Percentiles rank a stretch among this genome's conserved stretches.
Conservation (phyloP, 306 rosid genomes). For the Abrus precatorius region DNA sequence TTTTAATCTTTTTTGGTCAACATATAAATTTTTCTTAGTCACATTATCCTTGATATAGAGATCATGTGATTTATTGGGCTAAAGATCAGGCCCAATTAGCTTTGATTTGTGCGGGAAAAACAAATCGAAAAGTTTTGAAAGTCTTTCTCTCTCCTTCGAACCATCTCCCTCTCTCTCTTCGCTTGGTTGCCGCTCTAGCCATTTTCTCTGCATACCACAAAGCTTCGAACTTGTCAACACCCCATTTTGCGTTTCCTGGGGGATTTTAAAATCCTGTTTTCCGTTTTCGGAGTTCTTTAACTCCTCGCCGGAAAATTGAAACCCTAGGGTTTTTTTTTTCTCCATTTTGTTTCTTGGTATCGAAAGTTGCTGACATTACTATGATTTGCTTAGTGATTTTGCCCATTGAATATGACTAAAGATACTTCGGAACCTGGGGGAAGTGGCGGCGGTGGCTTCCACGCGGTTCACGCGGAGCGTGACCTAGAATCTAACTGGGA, state of each 20-base stretch:
- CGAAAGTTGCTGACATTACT: slow-evolving; percentile 38
- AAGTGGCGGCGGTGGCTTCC: slow-evolving; percentile 59
- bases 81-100: not conserved
- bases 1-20: no score
- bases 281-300: not conserved
- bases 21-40: no score
- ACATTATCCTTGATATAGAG: no score
- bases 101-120: slow-evolving; percentile 68
- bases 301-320: slow-evolving; percentile 35
- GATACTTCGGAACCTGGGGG: slow-evolving; percentile 51
- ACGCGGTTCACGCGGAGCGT: slow-evolving; percentile 85
- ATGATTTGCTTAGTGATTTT: slow-evolving; percentile 37
- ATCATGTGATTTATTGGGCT: no score
- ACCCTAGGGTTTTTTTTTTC: slow-evolving; percentile 53
- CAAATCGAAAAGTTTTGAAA: slow-evolving; percentile 49
- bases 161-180: not conserved
- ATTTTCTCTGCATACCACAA: slow-evolving; percentile 16
- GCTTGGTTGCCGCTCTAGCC: slow-evolving; percentile 2
- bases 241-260: slow-evolving; percentile 28
- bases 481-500: slow-evolving; percentile 95
- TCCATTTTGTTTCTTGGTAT: not conserved
- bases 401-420: slow-evolving; percentile 61
- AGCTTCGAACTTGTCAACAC: slow-evolving; percentile 35
- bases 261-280: slow-evolving; percentile 36
- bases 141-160: not conserved